phyloP scores from a whole-genome alignment of 225 moss, liverwort and hornwort species.

The Anthoceros angustus region DNA sequence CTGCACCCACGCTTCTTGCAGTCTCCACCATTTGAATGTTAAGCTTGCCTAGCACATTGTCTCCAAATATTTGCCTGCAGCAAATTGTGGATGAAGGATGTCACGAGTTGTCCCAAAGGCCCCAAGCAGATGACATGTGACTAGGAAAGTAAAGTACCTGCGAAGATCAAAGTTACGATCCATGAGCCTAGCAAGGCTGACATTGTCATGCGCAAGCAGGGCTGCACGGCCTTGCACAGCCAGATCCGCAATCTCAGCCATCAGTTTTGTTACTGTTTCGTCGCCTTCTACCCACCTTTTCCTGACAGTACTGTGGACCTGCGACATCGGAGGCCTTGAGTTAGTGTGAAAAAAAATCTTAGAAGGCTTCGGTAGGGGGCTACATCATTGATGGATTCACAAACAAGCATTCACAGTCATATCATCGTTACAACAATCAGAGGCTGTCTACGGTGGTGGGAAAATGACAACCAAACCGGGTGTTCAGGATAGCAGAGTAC shows the following conservation, averaged over 20 bases:
- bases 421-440: background rate
- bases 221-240: slow-evolving; percentile 54
- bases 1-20: slow-evolving; percentile 71
- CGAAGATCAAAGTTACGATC: slow-evolving; percentile 44
- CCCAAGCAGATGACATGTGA: background rate
- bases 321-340: background rate
- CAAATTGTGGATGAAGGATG: background rate
- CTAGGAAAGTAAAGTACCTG: slow-evolving; percentile 19
- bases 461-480: background rate
- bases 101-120: background rate
- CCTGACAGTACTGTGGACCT: slow-evolving; percentile 82
- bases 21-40: slow-evolving; percentile 83
- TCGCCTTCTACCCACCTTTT: slow-evolving; percentile 86
- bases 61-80: slow-evolving; percentile 69
- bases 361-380: too few relatives aligned
- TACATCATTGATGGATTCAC: too few relatives aligned
- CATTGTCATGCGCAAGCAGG: slow-evolving; percentile 37
- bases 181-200: slow-evolving; percentile 59
- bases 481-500: slow-evolving; percentile 19
- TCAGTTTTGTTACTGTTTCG: slow-evolving; percentile 30
- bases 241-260: slow-evolving; percentile 57
- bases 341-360: too few relatives aligned
- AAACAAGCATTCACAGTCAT: too few relatives aligned
- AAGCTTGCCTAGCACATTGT: slow-evolving; percentile 61
- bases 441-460: background rate